Percentiles rank a stretch among this genome's conserved stretches.
These are phyloP conservation scores for Peronospora farinosa DNA, from an alignment of 352 stramenopile genomes.

Conservation along the genomic window DNA sequence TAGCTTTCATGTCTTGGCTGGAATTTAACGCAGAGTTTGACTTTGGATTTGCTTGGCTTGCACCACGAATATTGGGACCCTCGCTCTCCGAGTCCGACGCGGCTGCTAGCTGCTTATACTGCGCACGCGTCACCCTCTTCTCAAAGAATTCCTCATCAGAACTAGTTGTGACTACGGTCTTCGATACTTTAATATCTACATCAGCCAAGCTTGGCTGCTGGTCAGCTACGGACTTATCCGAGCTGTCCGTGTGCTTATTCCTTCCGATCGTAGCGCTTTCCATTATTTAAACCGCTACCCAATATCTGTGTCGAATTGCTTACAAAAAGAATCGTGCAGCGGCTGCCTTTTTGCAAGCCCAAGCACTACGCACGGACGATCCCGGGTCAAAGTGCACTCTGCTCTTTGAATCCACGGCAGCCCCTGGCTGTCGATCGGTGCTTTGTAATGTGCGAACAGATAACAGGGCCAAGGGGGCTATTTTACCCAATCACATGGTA, in stretches of 20 bases:
- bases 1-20: conserved; percentile 11
- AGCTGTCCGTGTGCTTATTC: conserved; percentile 6
- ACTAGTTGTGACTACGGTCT: conserved; percentile 24
- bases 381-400: conserved; percentile 2
- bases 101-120: conserved; percentile 6
- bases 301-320: background rate
- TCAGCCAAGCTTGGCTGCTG: conserved; percentile 5
- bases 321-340: background rate
- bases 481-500: conserved; percentile 21
- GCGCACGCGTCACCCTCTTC: conserved; percentile 22
- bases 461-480: conserved; percentile 2
- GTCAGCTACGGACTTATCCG: conserved; percentile 8
- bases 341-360: background rate
- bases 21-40: conserved; percentile 2
- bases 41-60: conserved; percentile 18
- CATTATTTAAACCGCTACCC: conserved; percentile 4
- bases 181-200: conserved; percentile 13
- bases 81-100: conserved; percentile 23
- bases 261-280: conserved; percentile 2
- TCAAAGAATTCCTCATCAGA: conserved; percentile 18
- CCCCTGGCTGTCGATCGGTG: conserved; percentile 13
- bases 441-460: conserved; percentile 25
- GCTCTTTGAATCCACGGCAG: conserved; percentile 5
- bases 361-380: background rate
- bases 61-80: conserved; percentile 16